Percentiles rank a stretch among this genome's conserved stretches.
These are phyloP conservation scores for Butyriboletus loyo DNA, from an alignment of 768 basidiomycete genomes.

Conservation along the genomic window DNA sequence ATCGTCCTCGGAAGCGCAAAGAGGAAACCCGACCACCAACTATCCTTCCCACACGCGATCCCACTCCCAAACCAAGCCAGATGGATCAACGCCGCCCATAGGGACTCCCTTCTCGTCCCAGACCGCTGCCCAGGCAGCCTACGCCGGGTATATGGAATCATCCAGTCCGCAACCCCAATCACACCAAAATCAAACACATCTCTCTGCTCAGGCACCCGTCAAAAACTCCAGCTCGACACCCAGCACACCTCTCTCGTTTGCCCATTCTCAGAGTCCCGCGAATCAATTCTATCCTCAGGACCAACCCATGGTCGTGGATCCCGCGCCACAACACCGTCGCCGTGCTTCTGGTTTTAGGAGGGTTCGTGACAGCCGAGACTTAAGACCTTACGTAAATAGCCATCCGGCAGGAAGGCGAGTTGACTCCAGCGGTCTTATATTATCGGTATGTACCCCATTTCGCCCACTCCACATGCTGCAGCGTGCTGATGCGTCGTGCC, in stretches of 20 bases:
- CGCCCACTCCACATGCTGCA: background rate
- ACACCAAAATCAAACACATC: conserved; percentile 48
- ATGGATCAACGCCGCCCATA: conserved; percentile 45
- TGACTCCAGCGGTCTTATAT: conserved; percentile 67
- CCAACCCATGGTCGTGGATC: conserved; percentile 73
- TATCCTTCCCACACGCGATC: conserved; percentile 58
- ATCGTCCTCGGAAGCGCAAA: conserved; percentile 37
- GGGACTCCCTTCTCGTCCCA: conserved; percentile 59
- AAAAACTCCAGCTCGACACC: conserved; percentile 66
- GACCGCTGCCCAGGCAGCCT: conserved; percentile 39
- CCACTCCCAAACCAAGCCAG: conserved; percentile 56
- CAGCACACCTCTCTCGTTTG: conserved; percentile 67
- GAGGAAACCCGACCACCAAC: conserved; percentile 36
- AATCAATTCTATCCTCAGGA: conserved; percentile 61
- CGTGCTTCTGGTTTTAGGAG: conserved; percentile 76
- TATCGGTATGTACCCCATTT: conserved; percentile 63
- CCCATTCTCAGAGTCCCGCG: conserved; percentile 49
- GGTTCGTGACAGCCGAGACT: conserved; percentile 71
- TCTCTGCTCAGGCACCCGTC: conserved; percentile 44
- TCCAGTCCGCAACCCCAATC: conserved; percentile 58
- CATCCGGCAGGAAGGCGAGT: conserved; percentile 69
- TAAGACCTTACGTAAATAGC: conserved; percentile 69
- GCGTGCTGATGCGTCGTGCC: conserved; percentile 5
- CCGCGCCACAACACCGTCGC: conserved; percentile 52
- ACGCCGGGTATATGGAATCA: conserved; percentile 58